Evolutionary conservation across 2,329 filamentous ascomycete species (phyloP).

Genomic region (Hysterium pulicare): DNA sequence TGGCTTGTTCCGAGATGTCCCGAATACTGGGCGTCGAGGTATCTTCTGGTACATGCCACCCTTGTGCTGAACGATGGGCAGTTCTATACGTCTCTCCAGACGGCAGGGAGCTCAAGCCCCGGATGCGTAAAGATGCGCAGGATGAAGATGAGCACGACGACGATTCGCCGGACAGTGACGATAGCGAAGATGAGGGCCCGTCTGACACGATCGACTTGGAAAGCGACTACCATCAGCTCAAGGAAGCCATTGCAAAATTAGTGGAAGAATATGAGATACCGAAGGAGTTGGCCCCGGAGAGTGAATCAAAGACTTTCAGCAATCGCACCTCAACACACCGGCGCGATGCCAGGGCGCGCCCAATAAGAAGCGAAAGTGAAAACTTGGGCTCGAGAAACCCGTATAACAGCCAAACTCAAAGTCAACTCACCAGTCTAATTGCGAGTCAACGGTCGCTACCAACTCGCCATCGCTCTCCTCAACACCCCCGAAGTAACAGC

Average conservation of each 20-base stretch:
- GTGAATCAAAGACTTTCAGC: conserved; percentile 63
- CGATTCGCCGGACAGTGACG: conserved; percentile 50
- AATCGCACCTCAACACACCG: conserved; percentile 59
- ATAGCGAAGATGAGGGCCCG: conserved; percentile 44
- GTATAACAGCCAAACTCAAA: conserved; percentile 32
- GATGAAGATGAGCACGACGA: conserved; percentile 63
- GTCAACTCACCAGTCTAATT: conserved; percentile 37
- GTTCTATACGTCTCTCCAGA: conserved; percentile 75
- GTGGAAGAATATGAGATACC: conserved; percentile 81
- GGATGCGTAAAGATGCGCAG: conserved; percentile 69
- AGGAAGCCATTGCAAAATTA: conserved; percentile 75
- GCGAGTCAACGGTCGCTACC: conserved; percentile 35
- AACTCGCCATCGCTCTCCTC: conserved; percentile 33
- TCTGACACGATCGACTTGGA: conserved; percentile 58
- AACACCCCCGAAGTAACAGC: conserved; percentile 39
- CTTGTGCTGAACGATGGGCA: conserved; percentile 79
- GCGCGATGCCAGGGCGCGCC: conserved; percentile 26
- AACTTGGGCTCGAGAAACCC: conserved; percentile 52
- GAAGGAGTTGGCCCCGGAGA: conserved; percentile 59
- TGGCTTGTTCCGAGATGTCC: conserved; percentile 68
- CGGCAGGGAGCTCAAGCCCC: conserved; percentile 65
- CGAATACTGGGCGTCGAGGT: conserved; percentile 62
- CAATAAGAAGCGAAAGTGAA: conserved; percentile 25
- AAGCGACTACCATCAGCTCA: conserved; percentile 76
- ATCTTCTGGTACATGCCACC: conserved; percentile 67